phyloP scores from a whole-genome alignment of 176 grass and related monocot species.

The Cenchrus fungigraminus region DNA sequence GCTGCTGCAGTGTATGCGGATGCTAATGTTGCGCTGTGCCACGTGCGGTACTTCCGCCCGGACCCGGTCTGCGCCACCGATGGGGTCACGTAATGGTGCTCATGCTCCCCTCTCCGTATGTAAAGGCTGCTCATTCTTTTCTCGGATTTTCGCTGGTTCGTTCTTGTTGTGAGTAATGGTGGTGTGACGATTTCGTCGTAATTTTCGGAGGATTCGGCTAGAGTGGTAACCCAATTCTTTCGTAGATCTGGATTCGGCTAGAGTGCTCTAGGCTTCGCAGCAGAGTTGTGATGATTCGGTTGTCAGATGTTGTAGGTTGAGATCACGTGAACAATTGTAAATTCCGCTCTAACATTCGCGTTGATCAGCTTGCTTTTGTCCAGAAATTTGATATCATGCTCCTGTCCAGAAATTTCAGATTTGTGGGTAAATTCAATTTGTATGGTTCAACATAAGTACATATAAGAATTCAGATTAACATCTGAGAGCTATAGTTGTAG shows the following conservation, averaged over 20 bases:
- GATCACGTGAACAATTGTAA: conserved; percentile 42
- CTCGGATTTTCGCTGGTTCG: not conserved
- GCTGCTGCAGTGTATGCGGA: conserved; percentile 31
- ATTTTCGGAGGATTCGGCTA: conserved; percentile 21
- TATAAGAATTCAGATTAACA: not conserved
- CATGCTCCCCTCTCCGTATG: conserved; percentile 38
- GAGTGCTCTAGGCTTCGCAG: conserved; percentile 20
- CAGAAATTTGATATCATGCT: not conserved
- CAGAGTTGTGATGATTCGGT: conserved; percentile 12
- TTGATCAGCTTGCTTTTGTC: not conserved
- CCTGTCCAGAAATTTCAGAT: not conserved
- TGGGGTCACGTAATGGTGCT: conserved; percentile 85
- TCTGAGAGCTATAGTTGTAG: no score
- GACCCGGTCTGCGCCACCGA: conserved; percentile 83
- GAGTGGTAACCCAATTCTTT: conserved; percentile 42
- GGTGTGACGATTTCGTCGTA: conserved; percentile 23
- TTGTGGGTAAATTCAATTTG: not conserved
- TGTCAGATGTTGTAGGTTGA: conserved; percentile 22
- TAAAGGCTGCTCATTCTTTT: not conserved
- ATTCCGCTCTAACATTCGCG: conserved; percentile 31
- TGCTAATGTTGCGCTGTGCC: conserved; percentile 45
- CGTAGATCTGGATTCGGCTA: conserved; percentile 16
- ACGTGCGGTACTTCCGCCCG: conserved; percentile 75
- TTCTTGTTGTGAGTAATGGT: conserved; percentile 5
- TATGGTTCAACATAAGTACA: not conserved